Conservation (phyloP, 2,329 filamentous ascomycete species). For the Rhexocercosporidium sp. region DNA sequence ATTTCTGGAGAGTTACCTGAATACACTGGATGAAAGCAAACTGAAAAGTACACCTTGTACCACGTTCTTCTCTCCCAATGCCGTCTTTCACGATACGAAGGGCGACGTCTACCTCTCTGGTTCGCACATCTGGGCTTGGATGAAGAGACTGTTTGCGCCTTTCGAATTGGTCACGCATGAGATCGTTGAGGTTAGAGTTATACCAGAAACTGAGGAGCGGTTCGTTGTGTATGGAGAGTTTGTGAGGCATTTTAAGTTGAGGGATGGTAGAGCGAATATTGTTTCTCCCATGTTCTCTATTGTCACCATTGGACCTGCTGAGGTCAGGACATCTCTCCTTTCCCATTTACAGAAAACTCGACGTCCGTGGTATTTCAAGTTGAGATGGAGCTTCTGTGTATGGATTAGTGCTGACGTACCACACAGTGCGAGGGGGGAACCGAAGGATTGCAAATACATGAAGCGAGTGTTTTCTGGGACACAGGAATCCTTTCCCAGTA, state of each 20-base stretch:
- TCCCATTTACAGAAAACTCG: background rate
- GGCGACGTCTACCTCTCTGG: slow-evolving; percentile 23
- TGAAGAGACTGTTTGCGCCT: slow-evolving; percentile 13
- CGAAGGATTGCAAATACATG: slow-evolving; percentile 21
- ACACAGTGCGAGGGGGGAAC: slow-evolving; percentile 13
- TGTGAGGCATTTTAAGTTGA: slow-evolving; percentile 24
- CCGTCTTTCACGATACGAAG: slow-evolving; percentile 26
- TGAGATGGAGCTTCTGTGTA: too few species aligned
- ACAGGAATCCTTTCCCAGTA: slow-evolving; percentile 23
- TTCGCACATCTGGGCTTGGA: slow-evolving; percentile 20
- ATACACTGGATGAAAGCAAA: background rate
- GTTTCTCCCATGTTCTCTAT: slow-evolving; percentile 22
- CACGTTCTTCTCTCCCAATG: slow-evolving; percentile 18
- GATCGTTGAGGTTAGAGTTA: slow-evolving; percentile 16
- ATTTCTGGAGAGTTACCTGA: slow-evolving; percentile 25
- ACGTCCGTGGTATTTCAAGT: background rate
- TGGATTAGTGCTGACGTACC: slow-evolving; percentile 11
- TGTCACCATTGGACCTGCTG: background rate
- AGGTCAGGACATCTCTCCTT: background rate
- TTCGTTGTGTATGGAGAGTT: slow-evolving; percentile 25
- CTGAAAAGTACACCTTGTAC: background rate
- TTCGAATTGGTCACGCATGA: slow-evolving; percentile 23
- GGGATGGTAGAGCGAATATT: slow-evolving; percentile 22
- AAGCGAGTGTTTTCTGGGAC: slow-evolving; percentile 28
- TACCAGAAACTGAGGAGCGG: slow-evolving; percentile 14